These are phyloP conservation scores for Cercospora canescens DNA, from an alignment of 2,329 filamentous ascomycete species.

Conservation along the genomic window DNA sequence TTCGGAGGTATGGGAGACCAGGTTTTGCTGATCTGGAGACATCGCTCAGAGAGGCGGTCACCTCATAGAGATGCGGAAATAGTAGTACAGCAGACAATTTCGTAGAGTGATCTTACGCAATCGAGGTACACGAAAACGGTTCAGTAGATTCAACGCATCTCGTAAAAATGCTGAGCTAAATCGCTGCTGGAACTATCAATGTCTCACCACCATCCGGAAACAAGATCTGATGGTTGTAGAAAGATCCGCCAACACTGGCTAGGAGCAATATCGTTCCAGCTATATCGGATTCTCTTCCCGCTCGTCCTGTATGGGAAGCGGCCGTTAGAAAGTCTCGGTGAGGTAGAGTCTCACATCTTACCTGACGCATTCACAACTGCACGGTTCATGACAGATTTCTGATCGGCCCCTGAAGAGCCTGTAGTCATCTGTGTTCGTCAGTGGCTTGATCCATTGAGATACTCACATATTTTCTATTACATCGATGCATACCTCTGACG, in stretches of 20 bases:
- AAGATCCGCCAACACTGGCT: conserved; percentile 52
- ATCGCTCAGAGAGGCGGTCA: not conserved
- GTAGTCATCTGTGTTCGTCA: not conserved
- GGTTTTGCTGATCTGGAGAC: not conserved
- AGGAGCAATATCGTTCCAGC: conserved; percentile 53
- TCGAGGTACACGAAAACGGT: too few species aligned
- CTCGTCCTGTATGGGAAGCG: too few species aligned
- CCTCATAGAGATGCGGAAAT: too few species aligned
- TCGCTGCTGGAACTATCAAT: not conserved
- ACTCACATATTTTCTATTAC: not conserved
- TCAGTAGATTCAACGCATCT: not conserved
- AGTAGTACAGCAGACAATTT: too few species aligned
- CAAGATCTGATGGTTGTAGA: conserved; percentile 56
- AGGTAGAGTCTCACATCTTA: too few species aligned
- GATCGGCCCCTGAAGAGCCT: not conserved
- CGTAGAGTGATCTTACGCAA: not conserved
- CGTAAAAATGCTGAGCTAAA: not conserved
- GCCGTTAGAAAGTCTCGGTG: too few species aligned
- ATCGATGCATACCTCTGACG: not conserved
- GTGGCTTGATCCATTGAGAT: not conserved
- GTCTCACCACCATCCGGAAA: not conserved
- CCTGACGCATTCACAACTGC: not conserved
- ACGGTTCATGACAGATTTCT: not conserved
- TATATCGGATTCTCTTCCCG: conserved; percentile 50
- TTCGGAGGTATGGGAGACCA: not conserved